These are phyloP conservation scores for Macadamia tetraphylla DNA, from an alignment of 164 flowering plant genomes.

Conservation along the genomic window DNA sequence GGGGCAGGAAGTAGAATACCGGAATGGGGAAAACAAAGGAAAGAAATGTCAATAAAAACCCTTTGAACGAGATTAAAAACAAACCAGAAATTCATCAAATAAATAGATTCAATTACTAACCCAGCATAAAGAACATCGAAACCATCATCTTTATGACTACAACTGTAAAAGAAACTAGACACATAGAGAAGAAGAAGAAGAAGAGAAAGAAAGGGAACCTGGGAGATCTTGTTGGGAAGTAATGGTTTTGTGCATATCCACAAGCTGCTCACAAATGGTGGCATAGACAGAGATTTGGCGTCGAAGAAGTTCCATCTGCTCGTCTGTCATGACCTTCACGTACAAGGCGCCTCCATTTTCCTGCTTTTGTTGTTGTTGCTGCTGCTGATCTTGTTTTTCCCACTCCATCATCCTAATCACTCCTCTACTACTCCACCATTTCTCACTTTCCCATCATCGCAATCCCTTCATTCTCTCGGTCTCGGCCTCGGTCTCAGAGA, in stretches of 20 bases:
- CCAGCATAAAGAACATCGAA: not conserved
- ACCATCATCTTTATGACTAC: no score
- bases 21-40: no score
- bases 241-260: constrained; percentile 66
- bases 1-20: no score
- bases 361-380: not conserved
- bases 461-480: not conserved
- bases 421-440: constrained; percentile 1
- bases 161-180: not conserved
- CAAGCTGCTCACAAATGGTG: constrained; percentile 76
- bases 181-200: not conserved
- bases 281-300: constrained; percentile 72
- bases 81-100: no score
- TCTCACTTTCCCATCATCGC: constrained; percentile 7
- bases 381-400: constrained; percentile 25
- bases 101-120: no score
- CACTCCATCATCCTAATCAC: constrained; percentile 23
- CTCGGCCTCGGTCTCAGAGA: not conserved
- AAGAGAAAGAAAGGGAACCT: constrained; percentile 21
- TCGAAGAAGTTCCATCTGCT: constrained; percentile 71
- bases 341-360: constrained; percentile 21
- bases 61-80: no score
- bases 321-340: constrained; percentile 87
- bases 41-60: no score
- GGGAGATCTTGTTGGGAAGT: constrained; percentile 58